A percentile compares a stretch with the other conserved stretches of the same genome.
phyloP scores from a whole-genome alignment of 805 yeast genomes.

The Brettanomyces naardenensis region DNA sequence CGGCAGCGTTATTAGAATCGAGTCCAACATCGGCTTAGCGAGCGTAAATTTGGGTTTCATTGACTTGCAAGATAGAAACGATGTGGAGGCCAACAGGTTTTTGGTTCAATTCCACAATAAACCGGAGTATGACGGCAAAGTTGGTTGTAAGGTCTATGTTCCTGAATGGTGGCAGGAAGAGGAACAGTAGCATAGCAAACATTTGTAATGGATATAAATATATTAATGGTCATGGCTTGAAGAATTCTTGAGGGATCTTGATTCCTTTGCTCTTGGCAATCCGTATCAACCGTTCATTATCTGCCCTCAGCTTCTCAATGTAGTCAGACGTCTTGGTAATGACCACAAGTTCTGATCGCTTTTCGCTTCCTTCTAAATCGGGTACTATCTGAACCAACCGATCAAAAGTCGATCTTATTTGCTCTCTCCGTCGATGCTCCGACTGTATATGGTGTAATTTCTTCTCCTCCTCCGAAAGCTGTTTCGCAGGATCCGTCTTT shows the following conservation, averaged over 20 bases:
- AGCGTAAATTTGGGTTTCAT: slow-evolving; percentile 37
- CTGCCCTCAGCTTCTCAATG: slow-evolving; percentile 40
- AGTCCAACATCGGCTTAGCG: slow-evolving; percentile 61
- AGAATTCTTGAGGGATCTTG: slow-evolving; percentile 30
- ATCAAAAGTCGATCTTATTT: slow-evolving; percentile 77
- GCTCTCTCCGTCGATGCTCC: slow-evolving; percentile 81
- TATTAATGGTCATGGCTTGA: too few species aligned
- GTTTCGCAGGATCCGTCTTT: slow-evolving; percentile 7
- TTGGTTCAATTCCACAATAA: slow-evolving; percentile 11
- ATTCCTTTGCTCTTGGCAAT: slow-evolving; percentile 31
- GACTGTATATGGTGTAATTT: slow-evolving; percentile 33
- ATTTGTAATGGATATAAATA: slow-evolving; percentile 10
- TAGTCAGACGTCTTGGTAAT: slow-evolving; percentile 50
- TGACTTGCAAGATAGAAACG: slow-evolving; percentile 15
- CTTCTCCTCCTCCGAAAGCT: slow-evolving; percentile 25
- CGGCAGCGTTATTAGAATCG: slow-evolving; percentile 52
- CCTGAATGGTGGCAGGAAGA: slow-evolving; percentile 76
- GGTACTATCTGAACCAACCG: slow-evolving; percentile 72
- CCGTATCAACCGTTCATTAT: slow-evolving; percentile 38
- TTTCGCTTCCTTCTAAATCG: slow-evolving; percentile 55
- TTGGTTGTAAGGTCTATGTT: slow-evolving; percentile 42
- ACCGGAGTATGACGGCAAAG: slow-evolving; percentile 14
- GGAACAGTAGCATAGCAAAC: too few species aligned
- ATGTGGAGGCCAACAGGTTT: slow-evolving; percentile 7
- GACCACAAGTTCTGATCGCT: slow-evolving; percentile 73